Conservation (phyloP, 805 yeast species). For the Hyphopichia homilentoma region DNA sequence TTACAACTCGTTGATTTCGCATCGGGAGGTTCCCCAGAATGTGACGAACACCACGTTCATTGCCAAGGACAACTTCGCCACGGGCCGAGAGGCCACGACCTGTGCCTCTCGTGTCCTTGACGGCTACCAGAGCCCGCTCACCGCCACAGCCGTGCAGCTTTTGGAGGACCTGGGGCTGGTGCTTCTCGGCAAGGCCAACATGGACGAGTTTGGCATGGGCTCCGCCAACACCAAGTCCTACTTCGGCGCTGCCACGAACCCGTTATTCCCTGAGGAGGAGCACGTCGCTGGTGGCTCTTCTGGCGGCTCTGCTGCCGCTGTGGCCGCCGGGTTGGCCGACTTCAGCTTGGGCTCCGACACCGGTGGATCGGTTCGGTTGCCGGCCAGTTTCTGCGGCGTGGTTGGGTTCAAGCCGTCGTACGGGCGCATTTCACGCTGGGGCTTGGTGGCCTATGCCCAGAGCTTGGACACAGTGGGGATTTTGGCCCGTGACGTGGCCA, state of each 20-base stretch:
- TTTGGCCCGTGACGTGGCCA: constrained; percentile 47
- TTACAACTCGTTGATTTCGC: no score
- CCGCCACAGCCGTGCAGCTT: constrained; percentile 65
- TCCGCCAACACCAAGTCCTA: constrained; percentile 55
- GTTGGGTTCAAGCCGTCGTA: constrained; percentile 92
- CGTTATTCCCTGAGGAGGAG: constrained; percentile 25
- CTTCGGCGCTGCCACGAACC: constrained; percentile 59
- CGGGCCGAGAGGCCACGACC: constrained; percentile 65
- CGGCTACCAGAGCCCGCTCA: constrained; percentile 69
- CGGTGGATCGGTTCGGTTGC: constrained; percentile 93
- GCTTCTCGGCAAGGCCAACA: constrained; percentile 76
- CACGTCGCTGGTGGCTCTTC: constrained; percentile 83
- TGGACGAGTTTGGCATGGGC: constrained; percentile 99
- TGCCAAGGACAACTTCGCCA: constrained; percentile 72
- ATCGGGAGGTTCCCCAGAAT: no score
- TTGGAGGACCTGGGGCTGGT: constrained; percentile 51
- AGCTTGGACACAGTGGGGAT: constrained; percentile 93
- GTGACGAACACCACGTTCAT: constrained; percentile 12
- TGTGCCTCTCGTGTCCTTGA: constrained; percentile 68
- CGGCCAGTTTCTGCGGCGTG: constrained; percentile 82
- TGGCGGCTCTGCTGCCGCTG: constrained; percentile 95
- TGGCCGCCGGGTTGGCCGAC: constrained; percentile 65
- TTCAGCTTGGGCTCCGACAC: constrained; percentile 93
- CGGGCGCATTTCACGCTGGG: constrained; percentile 89
- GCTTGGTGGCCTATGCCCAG: constrained; percentile 90